Evolutionary conservation across 1,284 basidiomycete genomes (phyloP).

Genomic region (Malassezia brasiliensis): DNA sequence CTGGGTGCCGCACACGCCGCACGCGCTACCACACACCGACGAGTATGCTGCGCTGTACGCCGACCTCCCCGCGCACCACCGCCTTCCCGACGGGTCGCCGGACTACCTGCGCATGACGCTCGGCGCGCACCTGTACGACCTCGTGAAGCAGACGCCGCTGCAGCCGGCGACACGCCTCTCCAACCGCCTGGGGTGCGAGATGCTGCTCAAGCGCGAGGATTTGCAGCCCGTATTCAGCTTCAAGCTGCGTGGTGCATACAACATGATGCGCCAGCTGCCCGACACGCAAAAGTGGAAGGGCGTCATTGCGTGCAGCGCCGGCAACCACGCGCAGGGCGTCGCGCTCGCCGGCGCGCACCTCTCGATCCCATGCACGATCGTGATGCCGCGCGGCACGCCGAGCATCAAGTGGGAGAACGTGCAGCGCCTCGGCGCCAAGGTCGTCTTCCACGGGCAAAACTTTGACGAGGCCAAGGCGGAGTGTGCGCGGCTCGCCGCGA

Average conservation of each 20-base stretch:
- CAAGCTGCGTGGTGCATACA: conserved; percentile 87
- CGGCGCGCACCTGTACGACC: conserved; percentile 84
- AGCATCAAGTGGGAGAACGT: conserved; percentile 94
- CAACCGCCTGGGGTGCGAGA: conserved; percentile 74
- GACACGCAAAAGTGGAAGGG: conserved; percentile 92
- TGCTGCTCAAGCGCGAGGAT: conserved; percentile 90
- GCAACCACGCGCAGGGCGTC: conserved; percentile 97
- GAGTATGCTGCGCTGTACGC: conserved; percentile 52
- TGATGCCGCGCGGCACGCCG: conserved; percentile 93
- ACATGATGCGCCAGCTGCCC: conserved; percentile 85
- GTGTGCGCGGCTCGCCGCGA: conserved; percentile 70
- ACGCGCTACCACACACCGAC: background rate
- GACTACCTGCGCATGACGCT: conserved; percentile 91
- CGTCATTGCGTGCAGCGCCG: conserved; percentile 93
- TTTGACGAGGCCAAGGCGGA: conserved; percentile 96
- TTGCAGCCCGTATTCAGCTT: conserved; percentile 97
- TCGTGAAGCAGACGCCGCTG: conserved; percentile 83
- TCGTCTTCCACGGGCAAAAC: conserved; percentile 80
- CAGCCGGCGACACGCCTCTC: conserved; percentile 78
- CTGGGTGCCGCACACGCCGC: background rate
- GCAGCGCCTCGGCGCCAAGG: conserved; percentile 80
- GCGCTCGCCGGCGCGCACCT: conserved; percentile 80
- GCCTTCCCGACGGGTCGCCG: conserved; percentile 64
- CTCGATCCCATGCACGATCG: conserved; percentile 86
- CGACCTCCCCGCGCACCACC: conserved; percentile 59